phyloP scores from a whole-genome alignment of 2,329 filamentous ascomycete species.

The Clathrospora elynae region DNA sequence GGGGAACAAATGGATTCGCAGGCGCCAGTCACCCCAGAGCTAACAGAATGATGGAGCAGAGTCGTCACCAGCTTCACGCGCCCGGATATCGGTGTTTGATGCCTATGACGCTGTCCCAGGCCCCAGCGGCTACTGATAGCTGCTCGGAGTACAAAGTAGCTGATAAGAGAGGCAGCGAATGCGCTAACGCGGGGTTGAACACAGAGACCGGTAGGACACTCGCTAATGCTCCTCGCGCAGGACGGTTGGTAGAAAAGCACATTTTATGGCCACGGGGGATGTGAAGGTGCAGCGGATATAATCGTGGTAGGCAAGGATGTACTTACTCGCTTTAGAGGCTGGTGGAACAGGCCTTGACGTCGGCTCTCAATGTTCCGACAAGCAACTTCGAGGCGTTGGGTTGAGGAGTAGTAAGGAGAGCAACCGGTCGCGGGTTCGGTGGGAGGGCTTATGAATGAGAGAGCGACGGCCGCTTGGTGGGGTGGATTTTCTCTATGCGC shows the following conservation, averaged over 20 bases:
- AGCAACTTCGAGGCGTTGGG: conserved; percentile 36
- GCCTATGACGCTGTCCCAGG: conserved; percentile 31
- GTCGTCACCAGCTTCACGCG: conserved; percentile 28
- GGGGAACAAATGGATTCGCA: conserved; percentile 14
- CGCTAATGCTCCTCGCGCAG: conserved; percentile 33
- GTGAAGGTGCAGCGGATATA: conserved; percentile 22
- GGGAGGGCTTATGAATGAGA: conserved; percentile 46
- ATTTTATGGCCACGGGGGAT: conserved; percentile 16
- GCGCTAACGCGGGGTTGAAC: conserved; percentile 36
- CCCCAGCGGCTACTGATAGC: conserved; percentile 33
- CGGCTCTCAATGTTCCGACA: conserved; percentile 37
- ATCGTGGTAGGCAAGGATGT: conserved; percentile 17
- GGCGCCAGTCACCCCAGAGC: conserved; percentile 16
- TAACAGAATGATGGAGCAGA: conserved; percentile 19
- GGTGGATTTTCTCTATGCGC: conserved; percentile 43
- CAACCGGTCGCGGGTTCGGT: conserved; percentile 30
- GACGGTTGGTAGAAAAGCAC: conserved; percentile 21
- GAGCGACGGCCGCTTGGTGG: conserved; percentile 36
- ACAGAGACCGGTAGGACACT: conserved; percentile 16
- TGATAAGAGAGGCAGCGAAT: conserved; percentile 47
- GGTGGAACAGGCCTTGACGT: conserved; percentile 32
- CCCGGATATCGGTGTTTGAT: conserved; percentile 23
- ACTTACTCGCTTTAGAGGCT: conserved; percentile 39
- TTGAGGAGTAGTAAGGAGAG: conserved; percentile 21
- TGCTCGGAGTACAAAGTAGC: conserved; percentile 26